A percentile compares a stretch with the other conserved stretches of the same genome.
Evolutionary conservation across 352 stramenopile species (phyloP).

Genomic region (Plasmopara viticola): DNA sequence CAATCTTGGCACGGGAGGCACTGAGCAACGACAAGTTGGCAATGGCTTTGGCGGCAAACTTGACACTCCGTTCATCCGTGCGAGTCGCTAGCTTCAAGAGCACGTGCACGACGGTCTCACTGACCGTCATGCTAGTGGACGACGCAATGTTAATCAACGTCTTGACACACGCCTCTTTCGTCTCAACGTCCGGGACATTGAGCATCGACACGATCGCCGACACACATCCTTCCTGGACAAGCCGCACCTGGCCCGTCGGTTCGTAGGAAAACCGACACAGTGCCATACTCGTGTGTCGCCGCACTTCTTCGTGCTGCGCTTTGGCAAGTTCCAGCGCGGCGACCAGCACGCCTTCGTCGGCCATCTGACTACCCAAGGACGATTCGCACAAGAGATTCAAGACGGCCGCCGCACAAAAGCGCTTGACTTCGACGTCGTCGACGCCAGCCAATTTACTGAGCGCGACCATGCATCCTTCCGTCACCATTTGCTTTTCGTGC

Average conservation of each 20-base stretch:
- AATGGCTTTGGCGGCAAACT: slow-evolving; percentile 66
- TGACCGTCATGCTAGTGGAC: slow-evolving; percentile 45
- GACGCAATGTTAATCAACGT: slow-evolving; percentile 81
- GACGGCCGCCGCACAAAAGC: slow-evolving; percentile 75
- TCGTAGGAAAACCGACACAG: slow-evolving; percentile 82
- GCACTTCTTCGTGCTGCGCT: slow-evolving; percentile 70
- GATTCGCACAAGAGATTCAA: slow-evolving; percentile 66
- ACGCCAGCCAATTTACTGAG: slow-evolving; percentile 67
- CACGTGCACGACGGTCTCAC: slow-evolving; percentile 71
- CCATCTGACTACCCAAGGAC: slow-evolving; percentile 42
- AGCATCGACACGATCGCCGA: slow-evolving; percentile 82
- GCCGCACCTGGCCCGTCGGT: slow-evolving; percentile 50
- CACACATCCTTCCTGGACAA: slow-evolving; percentile 78
- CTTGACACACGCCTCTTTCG: slow-evolving; percentile 81
- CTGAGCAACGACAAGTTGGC: slow-evolving; percentile 73
- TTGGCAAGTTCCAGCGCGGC: slow-evolving; percentile 73
- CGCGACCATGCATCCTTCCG: slow-evolving; percentile 65
- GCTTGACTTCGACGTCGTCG: slow-evolving; percentile 79
- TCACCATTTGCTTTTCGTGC: slow-evolving; percentile 71
- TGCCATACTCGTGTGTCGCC: slow-evolving; percentile 77
- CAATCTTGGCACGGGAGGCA: slow-evolving; percentile 58
- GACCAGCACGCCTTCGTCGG: slow-evolving; percentile 68
- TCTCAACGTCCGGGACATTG: slow-evolving; percentile 70
- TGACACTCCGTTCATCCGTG: slow-evolving; percentile 46
- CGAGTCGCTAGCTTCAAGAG: slow-evolving; percentile 72